Conservation (phyloP, 345 rosid species). For the Eucalyptus marginata region DNA sequence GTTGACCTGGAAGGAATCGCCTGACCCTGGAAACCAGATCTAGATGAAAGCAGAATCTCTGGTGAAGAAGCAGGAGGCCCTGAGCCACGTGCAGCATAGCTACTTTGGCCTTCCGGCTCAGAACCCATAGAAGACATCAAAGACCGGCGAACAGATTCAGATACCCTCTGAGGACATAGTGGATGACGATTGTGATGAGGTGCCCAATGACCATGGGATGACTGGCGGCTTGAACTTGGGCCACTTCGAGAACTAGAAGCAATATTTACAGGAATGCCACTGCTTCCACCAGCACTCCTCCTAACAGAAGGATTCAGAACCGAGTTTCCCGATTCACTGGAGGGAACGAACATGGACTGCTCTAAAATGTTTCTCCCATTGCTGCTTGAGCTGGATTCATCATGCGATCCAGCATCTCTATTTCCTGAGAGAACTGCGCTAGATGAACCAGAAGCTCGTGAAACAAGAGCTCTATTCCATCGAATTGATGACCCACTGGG, state of each 20-base stretch:
- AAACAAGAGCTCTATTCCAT: slow-evolving; percentile 41
- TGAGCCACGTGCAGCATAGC: slow-evolving; percentile 14
- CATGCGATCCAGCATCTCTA: slow-evolving; percentile 15
- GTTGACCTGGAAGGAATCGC: slow-evolving; percentile 43
- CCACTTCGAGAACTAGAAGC: slow-evolving; percentile 38
- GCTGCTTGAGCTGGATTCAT: slow-evolving; percentile 34
- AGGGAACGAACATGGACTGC: slow-evolving; percentile 34
- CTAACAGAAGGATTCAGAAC: slow-evolving; percentile 26
- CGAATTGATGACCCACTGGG: slow-evolving; percentile 37
- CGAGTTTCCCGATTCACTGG: slow-evolving; percentile 30
- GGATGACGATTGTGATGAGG: slow-evolving; percentile 35
- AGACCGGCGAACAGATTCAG: slow-evolving; percentile 66
- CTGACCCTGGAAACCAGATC: slow-evolving; percentile 15
- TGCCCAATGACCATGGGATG: slow-evolving; percentile 32
- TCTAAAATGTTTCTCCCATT: slow-evolving; percentile 24
- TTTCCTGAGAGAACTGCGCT: slow-evolving; percentile 20
- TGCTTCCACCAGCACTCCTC: slow-evolving; percentile 10
- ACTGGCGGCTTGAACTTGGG: slow-evolving; percentile 33
- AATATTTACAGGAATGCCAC: slow-evolving; percentile 28
- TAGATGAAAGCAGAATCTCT: slow-evolving; percentile 36
- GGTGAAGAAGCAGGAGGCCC: slow-evolving; percentile 24
- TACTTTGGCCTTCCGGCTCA: slow-evolving; percentile 40
- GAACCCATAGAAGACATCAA: slow-evolving; percentile 36
- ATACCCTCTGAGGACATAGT: slow-evolving; percentile 44
- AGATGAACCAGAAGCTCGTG: slow-evolving; percentile 21